Evolutionary conservation across 257 asterid species (phyloP).

Genomic region (Ilex aquifolium): DNA sequence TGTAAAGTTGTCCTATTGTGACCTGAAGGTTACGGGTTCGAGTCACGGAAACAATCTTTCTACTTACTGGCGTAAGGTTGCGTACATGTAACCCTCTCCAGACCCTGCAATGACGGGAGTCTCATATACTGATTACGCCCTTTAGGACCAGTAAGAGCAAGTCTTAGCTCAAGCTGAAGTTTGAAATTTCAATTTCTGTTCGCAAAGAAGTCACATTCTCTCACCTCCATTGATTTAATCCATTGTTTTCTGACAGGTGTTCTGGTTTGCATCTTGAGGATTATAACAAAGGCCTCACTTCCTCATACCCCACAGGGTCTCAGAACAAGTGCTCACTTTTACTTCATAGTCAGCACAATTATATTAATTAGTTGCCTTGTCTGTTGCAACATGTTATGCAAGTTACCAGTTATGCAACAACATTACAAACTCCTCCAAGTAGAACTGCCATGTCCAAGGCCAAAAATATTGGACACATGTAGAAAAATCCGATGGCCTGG

Average conservation of each 20-base stretch:
- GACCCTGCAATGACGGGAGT: too few species aligned
- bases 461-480: conserved; percentile 27
- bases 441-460: conserved; percentile 13
- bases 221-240: too few species aligned
- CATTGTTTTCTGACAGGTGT: conserved; percentile 42
- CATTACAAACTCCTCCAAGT: conserved; percentile 23
- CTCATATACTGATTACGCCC: too few species aligned
- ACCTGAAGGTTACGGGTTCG: too few species aligned
- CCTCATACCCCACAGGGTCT: conserved; percentile 67
- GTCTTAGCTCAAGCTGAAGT: too few species aligned
- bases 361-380: conserved; percentile 42
- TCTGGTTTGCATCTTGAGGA: conserved; percentile 44
- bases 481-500: conserved; percentile 46
- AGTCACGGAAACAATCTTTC: too few species aligned
- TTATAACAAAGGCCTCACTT: conserved; percentile 66
- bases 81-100: too few species aligned
- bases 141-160: too few species aligned
- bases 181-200: too few species aligned
- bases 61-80: too few species aligned
- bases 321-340: conserved; percentile 56
- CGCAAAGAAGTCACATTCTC: too few species aligned
- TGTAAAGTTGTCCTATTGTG: too few species aligned
- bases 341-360: conserved; percentile 46
- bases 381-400: conserved; percentile 51
- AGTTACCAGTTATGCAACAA: conserved; percentile 45